These are phyloP conservation scores for Sisymbrium altissimum DNA, from an alignment of 345 rosid genomes.

Conservation along the genomic window DNA sequence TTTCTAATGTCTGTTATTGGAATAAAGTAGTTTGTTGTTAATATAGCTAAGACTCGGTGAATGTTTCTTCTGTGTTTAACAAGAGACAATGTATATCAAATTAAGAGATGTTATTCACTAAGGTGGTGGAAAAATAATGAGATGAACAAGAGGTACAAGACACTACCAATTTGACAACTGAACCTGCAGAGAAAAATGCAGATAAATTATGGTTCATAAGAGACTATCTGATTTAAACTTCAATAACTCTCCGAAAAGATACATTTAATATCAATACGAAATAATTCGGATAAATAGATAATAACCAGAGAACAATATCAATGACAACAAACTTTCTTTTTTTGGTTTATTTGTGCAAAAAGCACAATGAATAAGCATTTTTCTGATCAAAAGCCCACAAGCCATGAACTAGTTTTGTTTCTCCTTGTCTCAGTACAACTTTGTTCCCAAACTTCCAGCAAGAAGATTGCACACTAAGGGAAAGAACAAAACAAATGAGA, in stretches of 20 bases:
- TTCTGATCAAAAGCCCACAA: constrained; percentile 54
- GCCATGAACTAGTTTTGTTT: constrained; percentile 46
- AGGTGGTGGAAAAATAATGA: neutral
- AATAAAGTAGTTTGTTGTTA: constrained; percentile 32
- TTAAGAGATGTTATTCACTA: neutral
- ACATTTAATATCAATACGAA: neutral
- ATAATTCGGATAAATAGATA: neutral
- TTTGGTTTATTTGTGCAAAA: constrained; percentile 27
- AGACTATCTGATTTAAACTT: neutral
- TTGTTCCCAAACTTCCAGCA: constrained; percentile 53
- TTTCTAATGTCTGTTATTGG: constrained; percentile 75
- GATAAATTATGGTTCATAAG: neutral
- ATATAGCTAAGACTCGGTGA: neutral
- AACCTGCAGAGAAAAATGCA: neutral
- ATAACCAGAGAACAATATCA: neutral
- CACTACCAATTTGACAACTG: neutral
- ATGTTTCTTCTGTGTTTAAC: neutral
- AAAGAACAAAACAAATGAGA: constrained; percentile 38
- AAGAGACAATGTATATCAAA: neutral
- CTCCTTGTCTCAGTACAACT: constrained; percentile 28
- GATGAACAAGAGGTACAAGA: neutral
- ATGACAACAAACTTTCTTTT: constrained; percentile 5
- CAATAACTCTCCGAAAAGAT: neutral
- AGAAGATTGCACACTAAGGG: constrained; percentile 39
- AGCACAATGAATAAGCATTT: constrained; percentile 33